phyloP scores from a whole-genome alignment of 208 protist species.

The Porcisia deanei region DNA sequence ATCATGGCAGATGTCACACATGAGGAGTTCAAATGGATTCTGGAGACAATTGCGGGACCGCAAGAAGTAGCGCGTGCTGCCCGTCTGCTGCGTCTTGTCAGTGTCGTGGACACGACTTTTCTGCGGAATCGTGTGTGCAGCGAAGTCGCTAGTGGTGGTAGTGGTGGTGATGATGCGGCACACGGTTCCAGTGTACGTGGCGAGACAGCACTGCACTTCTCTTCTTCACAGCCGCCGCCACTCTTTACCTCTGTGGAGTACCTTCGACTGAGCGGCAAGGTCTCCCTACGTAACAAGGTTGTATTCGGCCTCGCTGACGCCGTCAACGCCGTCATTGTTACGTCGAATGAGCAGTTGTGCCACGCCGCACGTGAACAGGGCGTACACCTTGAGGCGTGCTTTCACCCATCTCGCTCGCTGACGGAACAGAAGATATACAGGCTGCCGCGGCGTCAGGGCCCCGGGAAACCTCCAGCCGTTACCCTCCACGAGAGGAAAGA shows the following conservation, averaged over 20 bases:
- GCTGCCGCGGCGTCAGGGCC: conserved; percentile 42
- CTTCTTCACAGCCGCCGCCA: neutral
- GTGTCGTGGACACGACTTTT: conserved; percentile 41
- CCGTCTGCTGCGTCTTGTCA: conserved; percentile 42
- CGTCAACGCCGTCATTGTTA: conserved; percentile 47
- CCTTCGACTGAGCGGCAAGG: conserved; percentile 30
- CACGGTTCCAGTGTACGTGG: neutral
- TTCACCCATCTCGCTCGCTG: conserved; percentile 70
- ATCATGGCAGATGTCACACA: conserved; percentile 66
- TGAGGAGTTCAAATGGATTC: conserved; percentile 76
- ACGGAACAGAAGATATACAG: conserved; percentile 63
- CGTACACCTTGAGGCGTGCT: conserved; percentile 34
- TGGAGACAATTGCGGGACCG: conserved; percentile 72
- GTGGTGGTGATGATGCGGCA: neutral
- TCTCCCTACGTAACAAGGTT: conserved; percentile 53
- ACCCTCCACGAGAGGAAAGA: neutral
- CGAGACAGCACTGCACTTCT: neutral
- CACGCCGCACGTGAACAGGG: conserved; percentile 46
- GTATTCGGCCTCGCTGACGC: conserved; percentile 69
- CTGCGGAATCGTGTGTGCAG: conserved; percentile 19
- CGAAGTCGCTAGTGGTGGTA: neutral
- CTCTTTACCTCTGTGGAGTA: conserved; percentile 27
- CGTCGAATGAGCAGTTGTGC: conserved; percentile 60
- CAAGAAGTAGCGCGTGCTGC: conserved; percentile 57
- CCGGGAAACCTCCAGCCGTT: conserved; percentile 41